Evolutionary conservation across 345 rosid genomes (phyloP).

Genomic region (Hibiscus syriacus): DNA sequence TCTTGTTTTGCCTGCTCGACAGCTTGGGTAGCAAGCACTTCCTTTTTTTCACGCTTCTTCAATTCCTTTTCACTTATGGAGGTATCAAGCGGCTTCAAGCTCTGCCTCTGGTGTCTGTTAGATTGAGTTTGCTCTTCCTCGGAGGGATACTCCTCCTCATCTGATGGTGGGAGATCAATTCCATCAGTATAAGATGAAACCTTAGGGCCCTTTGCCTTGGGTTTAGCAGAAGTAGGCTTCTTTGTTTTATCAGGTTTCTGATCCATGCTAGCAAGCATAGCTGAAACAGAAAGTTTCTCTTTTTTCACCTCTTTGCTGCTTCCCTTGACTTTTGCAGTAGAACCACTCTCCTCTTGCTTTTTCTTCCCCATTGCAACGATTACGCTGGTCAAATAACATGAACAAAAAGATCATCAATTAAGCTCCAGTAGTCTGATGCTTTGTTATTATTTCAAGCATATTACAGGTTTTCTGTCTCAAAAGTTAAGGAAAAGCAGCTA

Average conservation of each 20-base stretch:
- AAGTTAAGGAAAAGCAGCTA: neutral
- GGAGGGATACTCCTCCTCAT: neutral
- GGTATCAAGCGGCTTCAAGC: neutral
- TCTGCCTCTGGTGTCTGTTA: neutral
- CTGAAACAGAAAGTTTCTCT: slow-evolving; percentile 52
- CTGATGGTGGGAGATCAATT: neutral
- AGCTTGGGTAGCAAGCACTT: neutral
- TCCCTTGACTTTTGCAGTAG: slow-evolving; percentile 38
- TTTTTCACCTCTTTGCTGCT: slow-evolving; percentile 51
- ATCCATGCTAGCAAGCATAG: neutral
- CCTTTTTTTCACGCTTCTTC: neutral
- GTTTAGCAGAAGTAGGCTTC: neutral
- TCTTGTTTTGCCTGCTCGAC: neutral
- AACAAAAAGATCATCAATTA: neutral
- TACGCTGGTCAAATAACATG: slow-evolving; percentile 15
- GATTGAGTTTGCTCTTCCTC: neutral
- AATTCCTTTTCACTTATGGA: neutral
- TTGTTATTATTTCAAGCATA: neutral
- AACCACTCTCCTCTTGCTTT: slow-evolving; percentile 49
- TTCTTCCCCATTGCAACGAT: slow-evolving; percentile 60
- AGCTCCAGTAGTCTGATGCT: neutral
- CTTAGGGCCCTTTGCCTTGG: neutral
- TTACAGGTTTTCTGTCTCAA: neutral
- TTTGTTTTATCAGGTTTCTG: neutral
- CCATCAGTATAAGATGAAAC: neutral